Percentiles rank a stretch among this genome's conserved stretches.
Conservation (phyloP, 257 asterid genomes). For the Dorcoceras hygrometricum region DNA sequence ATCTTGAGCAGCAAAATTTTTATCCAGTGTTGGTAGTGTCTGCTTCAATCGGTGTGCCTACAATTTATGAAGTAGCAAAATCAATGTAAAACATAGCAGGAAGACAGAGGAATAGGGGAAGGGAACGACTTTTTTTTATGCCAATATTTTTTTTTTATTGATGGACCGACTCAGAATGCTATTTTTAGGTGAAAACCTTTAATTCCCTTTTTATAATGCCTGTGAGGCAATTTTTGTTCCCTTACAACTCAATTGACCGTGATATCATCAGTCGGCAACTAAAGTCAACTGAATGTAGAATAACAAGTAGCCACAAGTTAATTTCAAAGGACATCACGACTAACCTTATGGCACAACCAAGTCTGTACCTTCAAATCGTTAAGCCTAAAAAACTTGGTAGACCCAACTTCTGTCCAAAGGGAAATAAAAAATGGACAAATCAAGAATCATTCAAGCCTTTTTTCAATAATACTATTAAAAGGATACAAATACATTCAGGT, state of each 20-base stretch:
- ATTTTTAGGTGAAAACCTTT: not conserved
- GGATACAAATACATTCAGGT: conserved; percentile 2
- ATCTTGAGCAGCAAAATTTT: conserved; percentile 75
- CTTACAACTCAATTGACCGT: not conserved
- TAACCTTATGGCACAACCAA: conserved; percentile 87
- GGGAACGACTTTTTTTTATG: not conserved
- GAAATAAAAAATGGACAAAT: conserved; percentile 14
- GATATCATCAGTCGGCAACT: conserved; percentile 1
- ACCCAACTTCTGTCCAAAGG: conserved; percentile 64
- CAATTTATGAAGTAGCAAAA: conserved; percentile 28
- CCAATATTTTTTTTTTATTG: not conserved
- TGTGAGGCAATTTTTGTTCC: not conserved
- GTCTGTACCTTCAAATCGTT: conserved; percentile 74
- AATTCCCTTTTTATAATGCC: conserved; percentile 8
- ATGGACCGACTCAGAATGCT: not conserved
- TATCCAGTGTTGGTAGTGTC: conserved; percentile 68
- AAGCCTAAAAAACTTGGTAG: conserved; percentile 81
- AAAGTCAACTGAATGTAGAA: not conserved
- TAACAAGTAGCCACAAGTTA: not conserved
- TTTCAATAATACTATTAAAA: not conserved
- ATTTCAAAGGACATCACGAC: conserved; percentile 30
- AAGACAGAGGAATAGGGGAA: conserved; percentile 1
- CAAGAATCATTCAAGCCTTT: not conserved
- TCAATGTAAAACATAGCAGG: not conserved
- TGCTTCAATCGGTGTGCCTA: conserved; percentile 68